Evolutionary conservation across 345 rosid species (phyloP), one percentile per base, ranked within the genome.

Genomic region (Salix purpurea): DNA sequence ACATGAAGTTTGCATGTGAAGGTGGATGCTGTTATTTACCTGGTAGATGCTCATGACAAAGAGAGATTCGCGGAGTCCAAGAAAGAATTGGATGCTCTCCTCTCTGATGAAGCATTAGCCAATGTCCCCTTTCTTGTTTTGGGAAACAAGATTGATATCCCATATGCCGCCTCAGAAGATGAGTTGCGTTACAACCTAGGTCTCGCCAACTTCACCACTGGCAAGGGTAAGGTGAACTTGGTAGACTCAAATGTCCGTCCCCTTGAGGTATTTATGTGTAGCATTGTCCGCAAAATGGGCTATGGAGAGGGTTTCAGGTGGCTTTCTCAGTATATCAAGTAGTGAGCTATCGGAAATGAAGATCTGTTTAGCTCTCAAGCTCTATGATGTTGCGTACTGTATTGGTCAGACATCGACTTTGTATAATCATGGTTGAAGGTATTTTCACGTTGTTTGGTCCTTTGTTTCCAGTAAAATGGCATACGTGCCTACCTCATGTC

Each of bases 1-100:
- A 69, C 14, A 74, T 77, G 21, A 74, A 72, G 23, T 14, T 19
- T 64, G 52, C 1, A 5, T 9, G 14, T 78, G 73, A 58, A 90
- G 94, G 94, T 90, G 76, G 94, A 90, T 86, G 94, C 92, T 0
- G 94, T 89, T 76, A 91, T 90, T 50, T 90, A 90, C 82, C 86
- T 90, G 32, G 94, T 90, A 40, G 94, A 90, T 83, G 92, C 91
- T 28, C 83, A 86, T 50, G 94, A 90, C 82, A 87, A 85, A 72
- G 94, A 90, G 77, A 87, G 94, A 74, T 87, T 90, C 66, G 46
- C 86, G 0, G 91, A 89, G 79, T 89, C 94, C 7, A 90, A 89
- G 74, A 84, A 75, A 73, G 94, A 90, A 80, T 78, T 90, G 14
- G 91, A 90, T 32, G 94, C 94, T 40, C 89, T 89, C 42, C 90